A percentile compares a stretch with the other conserved stretches of the same genome.
These are phyloP conservation scores for Metschnikowia sp. DNA, from an alignment of 805 yeast genomes.

Conservation along the genomic window DNA sequence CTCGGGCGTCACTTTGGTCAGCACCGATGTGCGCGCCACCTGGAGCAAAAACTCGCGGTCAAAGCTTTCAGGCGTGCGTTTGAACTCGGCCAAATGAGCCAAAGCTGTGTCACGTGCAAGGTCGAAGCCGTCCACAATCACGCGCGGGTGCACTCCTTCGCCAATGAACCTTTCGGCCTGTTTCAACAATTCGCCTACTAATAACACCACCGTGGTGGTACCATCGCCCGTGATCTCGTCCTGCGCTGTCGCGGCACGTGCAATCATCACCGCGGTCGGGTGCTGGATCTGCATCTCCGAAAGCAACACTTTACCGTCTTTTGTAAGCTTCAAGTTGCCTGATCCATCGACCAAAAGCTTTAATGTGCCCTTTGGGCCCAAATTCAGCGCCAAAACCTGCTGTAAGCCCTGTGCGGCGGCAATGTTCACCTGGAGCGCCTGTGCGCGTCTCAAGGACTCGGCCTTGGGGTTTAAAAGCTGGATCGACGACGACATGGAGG, in stretches of 20 bases:
- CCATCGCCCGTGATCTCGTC: constrained; percentile 99
- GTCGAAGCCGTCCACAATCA: constrained; percentile 93
- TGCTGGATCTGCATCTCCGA: constrained; percentile 91
- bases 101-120: constrained; percentile 75
- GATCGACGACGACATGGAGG: constrained; percentile 53
- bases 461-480: constrained; percentile 96
- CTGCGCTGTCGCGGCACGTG: constrained; percentile 97
- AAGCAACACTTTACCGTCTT: constrained; percentile 91
- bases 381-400: constrained; percentile 82
- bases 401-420: constrained; percentile 97
- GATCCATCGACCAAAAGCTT: constrained; percentile 97
- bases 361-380: constrained; percentile 96
- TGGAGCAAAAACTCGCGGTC: constrained; percentile 88
- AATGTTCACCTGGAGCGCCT: constrained; percentile 92
- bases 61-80: constrained; percentile 47
- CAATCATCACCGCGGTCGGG: constrained; percentile 53
- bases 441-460: constrained; percentile 91
- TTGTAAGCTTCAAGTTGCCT: constrained; percentile 91
- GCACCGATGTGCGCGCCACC: constrained; percentile 85
- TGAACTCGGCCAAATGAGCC: constrained; percentile 65
- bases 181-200: constrained; percentile 90
- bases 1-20: constrained; percentile 80
- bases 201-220: constrained; percentile 89
- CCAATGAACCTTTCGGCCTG: constrained; percentile 89
- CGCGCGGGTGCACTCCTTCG: constrained; percentile 96